These are phyloP conservation scores for Gymnopilus dilepis DNA, from an alignment of 768 basidiomycete species.

Conservation along the genomic window DNA sequence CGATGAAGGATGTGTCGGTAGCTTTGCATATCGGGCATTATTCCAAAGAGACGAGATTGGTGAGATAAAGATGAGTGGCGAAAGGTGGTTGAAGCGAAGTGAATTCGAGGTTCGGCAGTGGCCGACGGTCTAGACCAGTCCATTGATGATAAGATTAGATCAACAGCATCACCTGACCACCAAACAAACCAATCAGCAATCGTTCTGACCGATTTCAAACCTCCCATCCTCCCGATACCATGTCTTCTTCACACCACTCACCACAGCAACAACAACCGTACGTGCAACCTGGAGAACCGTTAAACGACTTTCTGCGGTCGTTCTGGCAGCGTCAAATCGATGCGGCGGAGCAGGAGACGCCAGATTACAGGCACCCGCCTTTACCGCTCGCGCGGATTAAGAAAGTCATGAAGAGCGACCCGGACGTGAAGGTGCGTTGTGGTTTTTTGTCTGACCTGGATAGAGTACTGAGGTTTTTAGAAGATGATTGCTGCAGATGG, in stretches of 20 bases:
- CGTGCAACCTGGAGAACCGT: slow-evolving; percentile 84
- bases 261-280: slow-evolving; percentile 52
- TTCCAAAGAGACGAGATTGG: too few relatives aligned
- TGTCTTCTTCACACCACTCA: slow-evolving; percentile 26
- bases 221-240: slow-evolving; percentile 15
- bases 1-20: too few relatives aligned
- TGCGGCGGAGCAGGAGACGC: slow-evolving; percentile 84
- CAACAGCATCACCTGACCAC: background rate
- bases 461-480: background rate
- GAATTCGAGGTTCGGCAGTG: too few relatives aligned
- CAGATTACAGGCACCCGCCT: slow-evolving; percentile 87
- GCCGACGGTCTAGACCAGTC: background rate
- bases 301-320: slow-evolving; percentile 82
- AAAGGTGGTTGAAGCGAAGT: too few relatives aligned
- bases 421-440: slow-evolving; percentile 85
- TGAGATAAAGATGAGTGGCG: too few relatives aligned
- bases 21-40: too few relatives aligned
- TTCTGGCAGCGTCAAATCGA: slow-evolving; percentile 94
- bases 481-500: slow-evolving; percentile 99
- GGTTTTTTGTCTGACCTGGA: background rate
- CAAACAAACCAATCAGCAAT: background rate
- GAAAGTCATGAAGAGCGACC: slow-evolving; percentile 99
- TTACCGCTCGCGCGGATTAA: slow-evolving; percentile 95
- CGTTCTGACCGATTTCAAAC: background rate
- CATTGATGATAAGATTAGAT: background rate